These are phyloP conservation scores for Ceratobasidium sp. DNA, from an alignment of 1,284 basidiomycete genomes.

Conservation along the genomic window DNA sequence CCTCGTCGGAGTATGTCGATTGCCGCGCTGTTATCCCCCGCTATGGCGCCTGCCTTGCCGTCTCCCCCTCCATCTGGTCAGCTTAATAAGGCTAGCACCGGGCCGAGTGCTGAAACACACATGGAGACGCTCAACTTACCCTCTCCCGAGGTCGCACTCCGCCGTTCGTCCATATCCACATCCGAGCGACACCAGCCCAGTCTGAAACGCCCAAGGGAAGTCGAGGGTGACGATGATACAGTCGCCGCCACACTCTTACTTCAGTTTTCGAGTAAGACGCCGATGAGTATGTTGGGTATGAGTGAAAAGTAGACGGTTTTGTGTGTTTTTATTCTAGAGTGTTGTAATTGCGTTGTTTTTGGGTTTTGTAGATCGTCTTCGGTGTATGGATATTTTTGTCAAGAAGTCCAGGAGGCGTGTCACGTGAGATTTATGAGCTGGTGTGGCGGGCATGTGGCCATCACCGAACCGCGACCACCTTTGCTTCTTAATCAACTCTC, in stretches of 20 bases:
- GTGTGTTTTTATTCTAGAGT: neutral
- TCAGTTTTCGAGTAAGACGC: constrained; percentile 45
- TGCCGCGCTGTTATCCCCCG: constrained; percentile 34
- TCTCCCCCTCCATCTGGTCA: constrained; percentile 41
- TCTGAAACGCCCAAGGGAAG: neutral
- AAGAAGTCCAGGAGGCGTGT: neutral
- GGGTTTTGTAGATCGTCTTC: constrained; percentile 10
- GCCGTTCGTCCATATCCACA: constrained; percentile 10
- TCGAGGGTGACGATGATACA: constrained; percentile 15
- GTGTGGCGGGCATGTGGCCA: constrained; percentile 17
- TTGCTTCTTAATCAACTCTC: neutral
- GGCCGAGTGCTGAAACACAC: constrained; percentile 4
- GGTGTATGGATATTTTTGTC: constrained; percentile 10
- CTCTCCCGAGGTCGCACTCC: constrained; percentile 36
- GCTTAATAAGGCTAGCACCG: neutral
- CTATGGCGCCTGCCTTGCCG: constrained; percentile 16
- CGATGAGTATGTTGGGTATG: constrained; percentile 43
- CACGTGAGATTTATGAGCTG: neutral
- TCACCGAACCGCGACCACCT: constrained; percentile 11
- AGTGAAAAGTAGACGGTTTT: constrained; percentile 9
- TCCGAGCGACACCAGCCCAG: neutral
- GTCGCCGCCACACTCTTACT: constrained; percentile 39
- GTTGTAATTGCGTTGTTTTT: constrained; percentile 9
- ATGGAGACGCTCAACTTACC: constrained; percentile 41
- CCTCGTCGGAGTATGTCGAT: constrained; percentile 35